Conservation (phyloP, 805 yeast genomes). For the Nakazawaea pomicola region DNA sequence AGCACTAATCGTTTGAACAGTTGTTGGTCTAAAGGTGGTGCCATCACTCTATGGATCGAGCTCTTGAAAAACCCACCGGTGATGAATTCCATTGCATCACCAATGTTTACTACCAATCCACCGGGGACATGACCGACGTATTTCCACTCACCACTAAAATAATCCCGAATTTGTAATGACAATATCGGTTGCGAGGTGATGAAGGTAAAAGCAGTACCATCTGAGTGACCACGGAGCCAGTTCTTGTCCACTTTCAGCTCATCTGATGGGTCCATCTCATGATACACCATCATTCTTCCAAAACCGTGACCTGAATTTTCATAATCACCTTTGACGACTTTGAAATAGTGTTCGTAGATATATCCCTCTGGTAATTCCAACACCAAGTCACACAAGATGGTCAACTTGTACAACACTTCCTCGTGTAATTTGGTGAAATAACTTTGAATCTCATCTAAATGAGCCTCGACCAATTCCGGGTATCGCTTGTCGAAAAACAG, state of each 20-base stretch:
- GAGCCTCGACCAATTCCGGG: constrained; percentile 36
- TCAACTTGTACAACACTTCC: constrained; percentile 31
- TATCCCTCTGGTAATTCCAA: constrained; percentile 44
- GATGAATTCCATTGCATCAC: constrained; percentile 35
- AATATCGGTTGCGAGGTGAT: constrained; percentile 37
- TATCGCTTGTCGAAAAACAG: constrained; percentile 27
- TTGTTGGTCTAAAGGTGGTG: constrained; percentile 39
- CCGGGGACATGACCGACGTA: constrained; percentile 35
- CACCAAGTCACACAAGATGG: constrained; percentile 36
- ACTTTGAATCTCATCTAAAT: constrained; percentile 32
- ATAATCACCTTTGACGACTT: constrained; percentile 25
- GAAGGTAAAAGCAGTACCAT: constrained; percentile 35
- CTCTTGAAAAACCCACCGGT: constrained; percentile 44
- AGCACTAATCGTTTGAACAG: constrained; percentile 31
- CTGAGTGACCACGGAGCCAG: constrained; percentile 45
- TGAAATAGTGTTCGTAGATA: constrained; percentile 31
- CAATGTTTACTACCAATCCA: constrained; percentile 35
- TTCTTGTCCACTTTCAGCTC: constrained; percentile 30
- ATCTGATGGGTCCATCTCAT: constrained; percentile 27
- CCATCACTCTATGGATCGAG: constrained; percentile 41
- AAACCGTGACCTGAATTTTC: constrained; percentile 34
- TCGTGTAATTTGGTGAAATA: constrained; percentile 34
- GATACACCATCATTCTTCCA: constrained; percentile 34
- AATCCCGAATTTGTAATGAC: constrained; percentile 34
- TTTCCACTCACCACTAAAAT: constrained; percentile 31